phyloP scores from a whole-genome alignment of 305 asterid genomes.

The Solanum hybrid region DNA sequence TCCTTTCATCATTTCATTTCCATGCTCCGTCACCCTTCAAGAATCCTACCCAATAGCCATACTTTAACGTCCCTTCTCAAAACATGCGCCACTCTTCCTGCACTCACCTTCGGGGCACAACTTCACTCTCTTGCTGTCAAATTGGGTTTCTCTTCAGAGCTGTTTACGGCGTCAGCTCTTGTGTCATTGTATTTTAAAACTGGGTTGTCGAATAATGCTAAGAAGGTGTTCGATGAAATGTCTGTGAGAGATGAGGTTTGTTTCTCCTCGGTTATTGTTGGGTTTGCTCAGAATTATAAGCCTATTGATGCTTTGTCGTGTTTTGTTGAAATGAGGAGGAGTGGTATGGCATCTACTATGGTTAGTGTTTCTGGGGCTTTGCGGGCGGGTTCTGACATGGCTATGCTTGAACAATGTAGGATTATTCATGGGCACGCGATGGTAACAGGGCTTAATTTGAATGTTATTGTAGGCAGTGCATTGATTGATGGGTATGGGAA shows the following conservation, averaged over 20 bases:
- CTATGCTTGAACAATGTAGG: constrained; percentile 69
- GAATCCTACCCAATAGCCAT: constrained; percentile 41
- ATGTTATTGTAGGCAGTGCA: constrained; percentile 44
- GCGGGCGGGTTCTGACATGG: constrained; percentile 44
- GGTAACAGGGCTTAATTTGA: constrained; percentile 37
- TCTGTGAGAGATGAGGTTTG: constrained; percentile 49
- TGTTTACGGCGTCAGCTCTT: constrained; percentile 58
- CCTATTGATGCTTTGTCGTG: constrained; percentile 43
- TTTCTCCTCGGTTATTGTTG: constrained; percentile 56
- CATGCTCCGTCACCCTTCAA: constrained; percentile 63
- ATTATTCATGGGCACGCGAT: constrained; percentile 57
- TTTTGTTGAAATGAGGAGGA: constrained; percentile 54
- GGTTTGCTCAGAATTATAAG: constrained; percentile 44
- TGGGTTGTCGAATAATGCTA: constrained; percentile 25
- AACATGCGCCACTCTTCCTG: constrained; percentile 41
- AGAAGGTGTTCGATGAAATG: constrained; percentile 67
- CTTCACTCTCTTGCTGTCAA: constrained; percentile 51
- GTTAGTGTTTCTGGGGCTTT: constrained; percentile 65
- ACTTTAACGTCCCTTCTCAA: constrained; percentile 51
- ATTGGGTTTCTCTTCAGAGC: constrained; percentile 27
- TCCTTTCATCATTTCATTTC: constrained; percentile 48
- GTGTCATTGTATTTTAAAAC: constrained; percentile 41
- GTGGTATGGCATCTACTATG: constrained; percentile 26
- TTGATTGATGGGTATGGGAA: constrained; percentile 77
- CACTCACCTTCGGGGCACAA: constrained; percentile 35